Conservation (phyloP, 1,284 basidiomycete genomes). For the Crepidotus sp. region DNA sequence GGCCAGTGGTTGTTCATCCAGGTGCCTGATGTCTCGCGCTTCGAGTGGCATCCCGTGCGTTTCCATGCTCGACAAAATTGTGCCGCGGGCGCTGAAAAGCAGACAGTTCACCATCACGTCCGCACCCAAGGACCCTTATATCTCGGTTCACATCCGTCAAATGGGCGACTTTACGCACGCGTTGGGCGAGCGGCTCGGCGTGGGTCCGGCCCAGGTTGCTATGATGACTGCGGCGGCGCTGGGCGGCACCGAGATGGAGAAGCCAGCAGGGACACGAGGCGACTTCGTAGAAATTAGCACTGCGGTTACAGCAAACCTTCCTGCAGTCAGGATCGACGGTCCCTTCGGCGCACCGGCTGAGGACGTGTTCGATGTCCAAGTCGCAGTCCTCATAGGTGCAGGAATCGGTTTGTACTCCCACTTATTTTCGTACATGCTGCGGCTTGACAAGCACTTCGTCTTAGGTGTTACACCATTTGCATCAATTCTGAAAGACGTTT, state of each 20-base stretch:
- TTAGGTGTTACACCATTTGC: slow-evolving; percentile 84
- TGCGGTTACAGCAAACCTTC: slow-evolving; percentile 47
- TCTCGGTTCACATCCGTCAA: slow-evolving; percentile 84
- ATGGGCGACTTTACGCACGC: slow-evolving; percentile 80
- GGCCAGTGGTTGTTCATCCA: slow-evolving; percentile 90
- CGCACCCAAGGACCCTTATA: slow-evolving; percentile 83
- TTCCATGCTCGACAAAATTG: no score
- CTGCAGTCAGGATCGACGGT: slow-evolving; percentile 72
- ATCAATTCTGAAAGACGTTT: slow-evolving; percentile 84
- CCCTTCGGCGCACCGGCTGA: slow-evolving; percentile 85
- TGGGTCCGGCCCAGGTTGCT: slow-evolving; percentile 64
- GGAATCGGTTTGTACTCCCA: slow-evolving; percentile 61
- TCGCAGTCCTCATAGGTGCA: slow-evolving; percentile 79
- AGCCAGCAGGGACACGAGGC: slow-evolving; percentile 45
- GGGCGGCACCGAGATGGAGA: slow-evolving; percentile 63
- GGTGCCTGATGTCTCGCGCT: slow-evolving; percentile 73
- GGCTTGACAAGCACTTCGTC: not conserved
- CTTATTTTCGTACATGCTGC: not conserved
- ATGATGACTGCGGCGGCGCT: slow-evolving; percentile 66
- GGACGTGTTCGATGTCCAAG: slow-evolving; percentile 80
- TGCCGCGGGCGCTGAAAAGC: no score
- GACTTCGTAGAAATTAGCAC: slow-evolving; percentile 64
- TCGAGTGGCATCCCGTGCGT: slow-evolving; percentile 81
- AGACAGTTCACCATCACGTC: slow-evolving; percentile 92
- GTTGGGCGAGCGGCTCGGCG: slow-evolving; percentile 76